phyloP scores from a whole-genome alignment of 1,284 basidiomycete genomes.

The Austroboletus novae-zelandiae region DNA sequence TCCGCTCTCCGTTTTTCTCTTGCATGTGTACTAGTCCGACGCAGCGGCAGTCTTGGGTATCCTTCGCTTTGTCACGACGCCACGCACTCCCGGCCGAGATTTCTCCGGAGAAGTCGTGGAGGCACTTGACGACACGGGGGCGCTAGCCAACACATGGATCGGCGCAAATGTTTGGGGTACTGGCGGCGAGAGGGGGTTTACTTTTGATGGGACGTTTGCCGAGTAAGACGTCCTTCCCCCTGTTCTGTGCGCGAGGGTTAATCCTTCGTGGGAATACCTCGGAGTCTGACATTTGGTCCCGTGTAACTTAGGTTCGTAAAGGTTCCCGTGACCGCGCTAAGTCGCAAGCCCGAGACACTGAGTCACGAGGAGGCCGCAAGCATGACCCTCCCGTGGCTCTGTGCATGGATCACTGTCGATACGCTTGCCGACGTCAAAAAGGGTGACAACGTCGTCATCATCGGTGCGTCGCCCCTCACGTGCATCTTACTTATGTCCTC shows the following conservation, averaged over 20 bases:
- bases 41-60: conserved; percentile 28
- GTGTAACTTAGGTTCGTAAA: conserved; percentile 24
- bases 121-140: conserved; percentile 27
- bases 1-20: not conserved
- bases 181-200: conserved; percentile 32
- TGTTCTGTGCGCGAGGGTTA: not conserved
- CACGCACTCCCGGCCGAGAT: conserved; percentile 30
- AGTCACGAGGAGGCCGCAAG: conserved; percentile 31
- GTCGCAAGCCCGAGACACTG: conserved; percentile 28
- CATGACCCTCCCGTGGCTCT: conserved; percentile 36
- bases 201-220: conserved; percentile 33
- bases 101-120: conserved; percentile 35
- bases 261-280: not conserved
- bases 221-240: conserved; percentile 22
- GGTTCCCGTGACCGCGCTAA: conserved; percentile 28
- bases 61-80: conserved; percentile 33
- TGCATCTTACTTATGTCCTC: not conserved
- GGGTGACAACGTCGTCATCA: conserved; percentile 34
- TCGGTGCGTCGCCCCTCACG: conserved; percentile 16
- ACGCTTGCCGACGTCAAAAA: conserved; percentile 33
- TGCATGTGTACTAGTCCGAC: conserved; percentile 22
- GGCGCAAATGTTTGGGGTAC: conserved; percentile 35
- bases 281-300: not conserved
- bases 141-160: conserved; percentile 18
- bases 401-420: conserved; percentile 37